These are phyloP conservation scores for Globisporangium abappressorium DNA, from an alignment of 352 stramenopile species.

Conservation along the genomic window DNA sequence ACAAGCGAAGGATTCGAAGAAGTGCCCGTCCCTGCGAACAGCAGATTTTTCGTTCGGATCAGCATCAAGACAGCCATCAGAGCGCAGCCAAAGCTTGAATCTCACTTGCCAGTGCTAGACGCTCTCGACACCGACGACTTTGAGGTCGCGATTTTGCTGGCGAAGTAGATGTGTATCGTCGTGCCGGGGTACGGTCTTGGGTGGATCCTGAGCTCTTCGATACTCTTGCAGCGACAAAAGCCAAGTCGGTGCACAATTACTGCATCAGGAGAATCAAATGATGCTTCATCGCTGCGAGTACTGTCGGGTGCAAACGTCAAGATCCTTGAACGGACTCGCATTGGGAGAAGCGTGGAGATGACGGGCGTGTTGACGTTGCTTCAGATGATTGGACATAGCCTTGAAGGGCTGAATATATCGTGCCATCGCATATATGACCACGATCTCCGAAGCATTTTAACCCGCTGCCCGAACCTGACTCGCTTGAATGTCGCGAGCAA, in stretches of 20 bases:
- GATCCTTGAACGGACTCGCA: background rate
- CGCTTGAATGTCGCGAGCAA: conserved; percentile 22
- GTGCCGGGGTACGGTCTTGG: conserved; percentile 31
- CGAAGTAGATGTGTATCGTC: conserved; percentile 30
- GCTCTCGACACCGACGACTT: conserved; percentile 23
- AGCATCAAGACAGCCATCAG: conserved; percentile 23
- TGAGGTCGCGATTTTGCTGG: conserved; percentile 28
- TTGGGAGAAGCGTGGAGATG: background rate
- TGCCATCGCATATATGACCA: conserved; percentile 7
- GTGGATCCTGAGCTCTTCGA: conserved; percentile 18
- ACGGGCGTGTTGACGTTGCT: conserved; percentile 1
- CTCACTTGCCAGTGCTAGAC: conserved; percentile 2
- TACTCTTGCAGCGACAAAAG: conserved; percentile 7
- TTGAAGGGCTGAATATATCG: conserved; percentile 21
- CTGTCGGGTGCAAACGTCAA: conserved; percentile 1
- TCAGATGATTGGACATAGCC: conserved; percentile 15
- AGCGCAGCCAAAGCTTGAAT: conserved; percentile 4
- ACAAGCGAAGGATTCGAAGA: conserved; percentile 26
- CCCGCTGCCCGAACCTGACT: conserved; percentile 22
- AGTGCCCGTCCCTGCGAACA: conserved; percentile 18
- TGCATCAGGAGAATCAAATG: conserved; percentile 3
- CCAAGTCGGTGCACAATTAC: conserved; percentile 12
- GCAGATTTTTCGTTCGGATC: conserved; percentile 23
- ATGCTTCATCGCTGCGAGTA: too few relatives aligned
- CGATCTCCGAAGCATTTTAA: conserved; percentile 20